A percentile compares a stretch with the other conserved stretches of the same genome.
Conservation (phyloP, 768 basidiomycete genomes). For the Hydnum rufescens region DNA sequence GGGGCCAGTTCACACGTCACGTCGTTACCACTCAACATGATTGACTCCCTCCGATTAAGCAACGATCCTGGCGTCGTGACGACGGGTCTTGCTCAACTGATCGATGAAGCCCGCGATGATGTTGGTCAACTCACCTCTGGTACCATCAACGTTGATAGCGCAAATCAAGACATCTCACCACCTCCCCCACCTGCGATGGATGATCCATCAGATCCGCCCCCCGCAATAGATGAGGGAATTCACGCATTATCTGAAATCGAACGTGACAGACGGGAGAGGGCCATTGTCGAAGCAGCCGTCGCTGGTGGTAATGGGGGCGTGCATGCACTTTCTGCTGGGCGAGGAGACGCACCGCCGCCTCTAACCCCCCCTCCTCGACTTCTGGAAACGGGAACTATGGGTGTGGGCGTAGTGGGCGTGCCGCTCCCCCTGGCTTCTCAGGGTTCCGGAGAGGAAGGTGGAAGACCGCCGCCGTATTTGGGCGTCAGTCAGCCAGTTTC, state of each 20-base stretch:
- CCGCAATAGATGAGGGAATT: slow-evolving; percentile 49
- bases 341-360: too few species aligned
- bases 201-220: slow-evolving; percentile 75
- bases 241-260: background rate
- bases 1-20: slow-evolving; percentile 48
- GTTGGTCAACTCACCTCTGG: slow-evolving; percentile 4
- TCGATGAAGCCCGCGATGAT: slow-evolving; percentile 25
- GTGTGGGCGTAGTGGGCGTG: too few species aligned
- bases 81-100: slow-evolving; percentile 37
- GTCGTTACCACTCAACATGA: slow-evolving; percentile 38
- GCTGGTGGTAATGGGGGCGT: background rate
- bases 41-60: slow-evolving; percentile 29
- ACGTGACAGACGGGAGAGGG: background rate
- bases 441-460: too few species aligned
- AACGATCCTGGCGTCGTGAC: slow-evolving; percentile 18
- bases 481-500: too few species aligned
- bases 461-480: too few species aligned
- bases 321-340: too few species aligned
- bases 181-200: slow-evolving; percentile 71
- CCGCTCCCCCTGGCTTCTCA: too few species aligned
- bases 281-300: background rate
- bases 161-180: slow-evolving; percentile 27
- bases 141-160: background rate
- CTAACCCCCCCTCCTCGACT: too few species aligned
- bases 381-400: too few species aligned